Evolutionary conservation across 2,329 filamentous ascomycete species (phyloP).

Genomic region (Hypoxylon sp.): DNA sequence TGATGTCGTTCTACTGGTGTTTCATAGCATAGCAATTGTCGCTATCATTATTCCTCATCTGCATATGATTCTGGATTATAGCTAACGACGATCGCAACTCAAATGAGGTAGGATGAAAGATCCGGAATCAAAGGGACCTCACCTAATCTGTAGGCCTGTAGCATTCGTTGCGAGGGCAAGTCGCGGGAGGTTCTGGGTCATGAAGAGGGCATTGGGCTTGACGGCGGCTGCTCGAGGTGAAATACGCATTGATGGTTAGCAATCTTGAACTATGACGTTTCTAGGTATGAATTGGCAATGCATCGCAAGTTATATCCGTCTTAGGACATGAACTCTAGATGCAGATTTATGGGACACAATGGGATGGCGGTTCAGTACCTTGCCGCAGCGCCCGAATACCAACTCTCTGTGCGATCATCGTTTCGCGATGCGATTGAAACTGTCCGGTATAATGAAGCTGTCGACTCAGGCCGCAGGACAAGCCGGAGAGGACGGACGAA

Average conservation of each 20-base stretch:
- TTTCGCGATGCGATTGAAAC: slow-evolving; percentile 22
- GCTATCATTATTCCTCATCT: background rate
- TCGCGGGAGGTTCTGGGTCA: slow-evolving; percentile 64
- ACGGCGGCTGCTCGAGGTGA: slow-evolving; percentile 54
- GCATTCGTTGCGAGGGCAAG: slow-evolving; percentile 60
- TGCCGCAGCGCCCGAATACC: slow-evolving; percentile 72
- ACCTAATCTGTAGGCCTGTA: slow-evolving; percentile 64
- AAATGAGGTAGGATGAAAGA: background rate
- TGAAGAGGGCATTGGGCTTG: slow-evolving; percentile 64
- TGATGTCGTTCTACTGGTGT: background rate
- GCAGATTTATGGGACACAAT: background rate
- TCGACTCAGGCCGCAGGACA: slow-evolving; percentile 6
- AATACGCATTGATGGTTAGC: slow-evolving; percentile 32
- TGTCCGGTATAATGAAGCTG: slow-evolving; percentile 5
- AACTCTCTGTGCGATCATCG: slow-evolving; percentile 71
- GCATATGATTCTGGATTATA: background rate
- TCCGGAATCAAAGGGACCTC: slow-evolving; percentile 42
- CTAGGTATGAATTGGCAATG: slow-evolving; percentile 10
- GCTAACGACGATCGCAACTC: background rate
- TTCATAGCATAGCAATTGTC: background rate
- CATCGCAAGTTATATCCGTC: slow-evolving; percentile 7
- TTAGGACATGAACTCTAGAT: background rate
- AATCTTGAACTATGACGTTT: slow-evolving; percentile 19
- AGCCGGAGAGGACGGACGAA: background rate
- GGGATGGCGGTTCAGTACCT: slow-evolving; percentile 57